phyloP scores from a whole-genome alignment of 2,329 filamentous ascomycete genomes.

The Paecilomyces variotii region DNA sequence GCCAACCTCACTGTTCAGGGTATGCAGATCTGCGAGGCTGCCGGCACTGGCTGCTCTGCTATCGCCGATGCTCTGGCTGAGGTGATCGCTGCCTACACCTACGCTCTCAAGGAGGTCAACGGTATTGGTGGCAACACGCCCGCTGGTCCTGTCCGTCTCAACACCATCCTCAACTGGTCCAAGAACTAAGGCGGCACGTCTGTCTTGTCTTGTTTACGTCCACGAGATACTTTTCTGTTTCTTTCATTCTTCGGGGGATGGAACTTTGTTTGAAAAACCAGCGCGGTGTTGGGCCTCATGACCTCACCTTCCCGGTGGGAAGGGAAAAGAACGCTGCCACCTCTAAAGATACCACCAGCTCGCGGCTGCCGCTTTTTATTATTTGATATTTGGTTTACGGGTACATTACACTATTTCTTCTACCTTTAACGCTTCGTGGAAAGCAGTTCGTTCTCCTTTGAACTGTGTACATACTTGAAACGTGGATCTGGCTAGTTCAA shows the following conservation, averaged over 20 bases:
- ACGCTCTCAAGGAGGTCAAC: conserved; percentile 16
- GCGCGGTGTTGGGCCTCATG: neutral
- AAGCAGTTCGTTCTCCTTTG: neutral
- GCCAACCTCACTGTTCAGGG: conserved; percentile 22
- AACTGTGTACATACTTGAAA: neutral
- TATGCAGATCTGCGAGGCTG: conserved; percentile 28
- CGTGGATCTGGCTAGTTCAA: neutral
- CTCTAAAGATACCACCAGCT: neutral
- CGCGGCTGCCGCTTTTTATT: neutral
- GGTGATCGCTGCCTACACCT: conserved; percentile 27
- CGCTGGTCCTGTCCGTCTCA: conserved; percentile 23
- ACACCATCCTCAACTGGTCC: conserved; percentile 23
- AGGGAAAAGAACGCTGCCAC: neutral
- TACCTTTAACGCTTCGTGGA: neutral
- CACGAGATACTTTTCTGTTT: neutral
- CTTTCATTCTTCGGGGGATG: neutral
- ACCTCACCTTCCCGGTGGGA: neutral
- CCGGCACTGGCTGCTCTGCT: conserved; percentile 20
- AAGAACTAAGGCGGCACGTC: neutral
- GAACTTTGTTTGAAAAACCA: neutral
- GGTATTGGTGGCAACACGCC: conserved; percentile 21
- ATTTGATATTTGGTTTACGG: neutral
- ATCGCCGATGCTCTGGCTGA: conserved; percentile 15
- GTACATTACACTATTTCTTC: neutral
- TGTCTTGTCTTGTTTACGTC: neutral